Evolutionary conservation across 495 filamentous ascomycete genomes (phyloP), one percentile per base, ranked within the genome.

Genomic region (Venustampulla echinocandica): DNA sequence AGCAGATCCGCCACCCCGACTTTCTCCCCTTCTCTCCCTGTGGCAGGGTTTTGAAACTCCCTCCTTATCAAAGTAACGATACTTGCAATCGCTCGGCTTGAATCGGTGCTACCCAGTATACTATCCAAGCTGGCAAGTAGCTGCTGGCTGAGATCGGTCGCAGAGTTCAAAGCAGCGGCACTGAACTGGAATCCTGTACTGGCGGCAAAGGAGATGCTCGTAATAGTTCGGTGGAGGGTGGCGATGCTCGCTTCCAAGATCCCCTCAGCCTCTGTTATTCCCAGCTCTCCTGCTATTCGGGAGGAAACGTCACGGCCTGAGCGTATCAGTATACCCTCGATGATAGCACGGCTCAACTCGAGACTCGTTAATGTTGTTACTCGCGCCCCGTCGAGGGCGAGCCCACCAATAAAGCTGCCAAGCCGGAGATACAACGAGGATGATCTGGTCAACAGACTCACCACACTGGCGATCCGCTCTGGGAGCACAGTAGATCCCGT

Each of bases 21-120:
- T 17, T 67, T 71, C 50, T 84, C 77, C n/a, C 74, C 73, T 49
- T 71, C 68, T 5, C 64, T 55, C 4, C 73, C 76, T 2, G 73
- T 71, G 4, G 77, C 75, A 3, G 80, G 74, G 42, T 79, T 80
- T 23, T 79, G 68, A 39, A 88, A 83, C 58, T 90, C 85, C 42
- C 79, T 75, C 9, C 79, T 70, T 33, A 88, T 80, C 20, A 90
- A 66, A 1, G 80, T 79, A 46, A 87, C 78, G 44, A 90, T 87
- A 48, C 83, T 81, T 0, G 81, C 80, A 57, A 88, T 84, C n/a
- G 85, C 85, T 41, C 84, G 71, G 1, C 82, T 87, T 2, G 82
- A 84, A 58, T 90, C 85, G 4, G 85, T 88, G 15, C 77, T 82
- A 11, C 85, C 85, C 23, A 90, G 74, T 45, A 86, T 81, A 15